Conservation (phyloP, 2,329 filamentous ascomycete genomes). For the Phaeosphaeriaceae sp. region DNA sequence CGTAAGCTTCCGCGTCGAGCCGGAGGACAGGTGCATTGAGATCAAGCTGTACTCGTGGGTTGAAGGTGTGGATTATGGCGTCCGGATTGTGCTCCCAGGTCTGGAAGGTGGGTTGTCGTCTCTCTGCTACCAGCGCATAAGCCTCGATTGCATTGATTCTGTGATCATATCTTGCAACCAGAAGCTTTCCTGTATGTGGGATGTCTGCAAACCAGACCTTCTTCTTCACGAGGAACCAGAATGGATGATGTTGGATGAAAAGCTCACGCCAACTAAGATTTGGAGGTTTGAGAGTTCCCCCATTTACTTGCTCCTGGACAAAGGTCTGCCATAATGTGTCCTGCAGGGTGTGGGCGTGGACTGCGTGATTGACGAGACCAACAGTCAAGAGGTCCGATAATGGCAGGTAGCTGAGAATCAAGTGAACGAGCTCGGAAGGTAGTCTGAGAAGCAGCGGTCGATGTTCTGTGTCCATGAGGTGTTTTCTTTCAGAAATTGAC, state of each 20-base stretch:
- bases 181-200: constrained; percentile 74
- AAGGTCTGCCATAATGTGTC: constrained; percentile 76
- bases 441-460: constrained; percentile 60
- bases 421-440: constrained; percentile 76
- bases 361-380: constrained; percentile 66
- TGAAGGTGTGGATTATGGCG: constrained; percentile 75
- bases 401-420: constrained; percentile 72
- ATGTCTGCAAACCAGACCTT: constrained; percentile 88
- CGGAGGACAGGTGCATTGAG: constrained; percentile 72
- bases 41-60: constrained; percentile 74
- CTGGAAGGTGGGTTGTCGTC: constrained; percentile 61
- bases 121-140: constrained; percentile 75
- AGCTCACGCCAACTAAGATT: constrained; percentile 74
- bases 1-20: constrained; percentile 44
- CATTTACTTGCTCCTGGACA: constrained; percentile 72
- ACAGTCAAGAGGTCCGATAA: constrained; percentile 68
- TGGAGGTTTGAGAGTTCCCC: constrained; percentile 49
- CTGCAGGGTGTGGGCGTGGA: constrained; percentile 65
- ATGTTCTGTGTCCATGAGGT: constrained; percentile 16
- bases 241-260: constrained; percentile 75
- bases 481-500: not conserved
- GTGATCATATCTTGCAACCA: constrained; percentile 79
- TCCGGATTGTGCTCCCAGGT: constrained; percentile 70
- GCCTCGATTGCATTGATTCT: constrained; percentile 78
- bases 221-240: constrained; percentile 82